phyloP scores from a whole-genome alignment of 495 filamentous ascomycete species.

The Podospora pseudoanserina region DNA sequence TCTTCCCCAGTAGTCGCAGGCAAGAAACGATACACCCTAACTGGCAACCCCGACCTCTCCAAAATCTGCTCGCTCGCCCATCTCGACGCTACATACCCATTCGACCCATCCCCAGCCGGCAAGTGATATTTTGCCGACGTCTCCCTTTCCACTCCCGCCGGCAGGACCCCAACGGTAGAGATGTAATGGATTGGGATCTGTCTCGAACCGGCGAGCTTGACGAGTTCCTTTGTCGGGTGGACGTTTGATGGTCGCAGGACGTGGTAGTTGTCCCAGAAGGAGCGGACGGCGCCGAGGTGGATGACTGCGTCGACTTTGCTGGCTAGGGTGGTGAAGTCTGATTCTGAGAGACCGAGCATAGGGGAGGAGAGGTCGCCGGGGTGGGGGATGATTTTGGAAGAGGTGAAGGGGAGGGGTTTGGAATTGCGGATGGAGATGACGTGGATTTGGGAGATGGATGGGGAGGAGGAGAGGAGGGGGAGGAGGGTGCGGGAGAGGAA shows the following conservation, averaged over 20 bases:
- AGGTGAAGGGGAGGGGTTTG: conserved; percentile 29
- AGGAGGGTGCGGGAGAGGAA: conserved; percentile 28
- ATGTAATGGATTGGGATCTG: conserved; percentile 50
- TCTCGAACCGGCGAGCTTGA: conserved; percentile 30
- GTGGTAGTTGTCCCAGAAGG: conserved; percentile 47
- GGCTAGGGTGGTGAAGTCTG: conserved; percentile 29
- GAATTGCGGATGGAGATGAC: conserved; percentile 21
- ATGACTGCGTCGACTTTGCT: conserved; percentile 41
- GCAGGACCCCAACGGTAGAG: conserved; percentile 39
- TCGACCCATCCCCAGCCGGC: conserved; percentile 4
- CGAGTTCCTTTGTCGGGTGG: conserved; percentile 42
- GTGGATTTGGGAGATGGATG: conserved; percentile 19
- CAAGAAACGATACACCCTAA: neutral
- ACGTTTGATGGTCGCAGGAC: conserved; percentile 43
- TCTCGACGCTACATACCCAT: conserved; percentile 50
- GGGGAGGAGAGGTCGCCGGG: conserved; percentile 40
- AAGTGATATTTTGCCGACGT: conserved; percentile 17
- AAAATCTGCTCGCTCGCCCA: conserved; percentile 55
- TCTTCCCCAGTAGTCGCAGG: neutral
- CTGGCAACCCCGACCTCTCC: conserved; percentile 25
- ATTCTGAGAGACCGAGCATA: conserved; percentile 38
- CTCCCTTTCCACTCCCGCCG: conserved; percentile 19
- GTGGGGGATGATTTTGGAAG: conserved; percentile 35
- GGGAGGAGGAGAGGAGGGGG: conserved; percentile 10
- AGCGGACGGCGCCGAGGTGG: conserved; percentile 52